Percentiles rank a stretch among this genome's conserved stretches.
These are phyloP conservation scores for Gyrodon lividus DNA, from an alignment of 768 basidiomycete genomes.

Conservation along the genomic window DNA sequence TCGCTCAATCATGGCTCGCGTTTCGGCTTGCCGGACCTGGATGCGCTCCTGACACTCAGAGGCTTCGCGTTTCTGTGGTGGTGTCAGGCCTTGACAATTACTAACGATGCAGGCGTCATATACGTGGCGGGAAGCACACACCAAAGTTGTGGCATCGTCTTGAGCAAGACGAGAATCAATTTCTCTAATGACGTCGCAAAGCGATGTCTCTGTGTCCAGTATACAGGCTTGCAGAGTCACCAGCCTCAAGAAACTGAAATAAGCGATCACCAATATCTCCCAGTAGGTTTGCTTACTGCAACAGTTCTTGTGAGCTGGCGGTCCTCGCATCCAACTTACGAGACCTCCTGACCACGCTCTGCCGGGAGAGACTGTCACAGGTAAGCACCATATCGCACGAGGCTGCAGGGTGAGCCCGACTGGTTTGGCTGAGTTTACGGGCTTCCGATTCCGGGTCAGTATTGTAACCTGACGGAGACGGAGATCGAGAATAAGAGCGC, in stretches of 20 bases:
- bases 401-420: slow-evolving; percentile 10
- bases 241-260: slow-evolving; percentile 38
- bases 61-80: slow-evolving; percentile 60
- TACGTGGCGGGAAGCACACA: slow-evolving; percentile 32
- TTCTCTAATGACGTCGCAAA: slow-evolving; percentile 46
- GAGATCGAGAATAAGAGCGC: slow-evolving; percentile 38
- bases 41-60: slow-evolving; percentile 63
- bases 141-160: slow-evolving; percentile 41
- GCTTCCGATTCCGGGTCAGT: slow-evolving; percentile 69
- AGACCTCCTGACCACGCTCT: slow-evolving; percentile 18
- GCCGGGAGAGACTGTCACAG: slow-evolving; percentile 13
- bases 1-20: slow-evolving; percentile 40
- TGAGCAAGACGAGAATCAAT: slow-evolving; percentile 47
- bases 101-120: slow-evolving; percentile 13
- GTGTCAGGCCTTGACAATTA: slow-evolving; percentile 25
- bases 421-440: slow-evolving; percentile 39
- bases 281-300: slow-evolving; percentile 51
- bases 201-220: slow-evolving; percentile 47
- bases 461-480: slow-evolving; percentile 66
- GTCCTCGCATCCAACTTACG: slow-evolving; percentile 40
- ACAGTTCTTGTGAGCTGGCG: slow-evolving; percentile 65
- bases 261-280: neutral
- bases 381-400: neutral
- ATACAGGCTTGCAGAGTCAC: slow-evolving; percentile 53
- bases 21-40: slow-evolving; percentile 46